Conservation (phyloP, 192 early-diverging fungal species). For the Tieghemiomyces parasiticus region DNA sequence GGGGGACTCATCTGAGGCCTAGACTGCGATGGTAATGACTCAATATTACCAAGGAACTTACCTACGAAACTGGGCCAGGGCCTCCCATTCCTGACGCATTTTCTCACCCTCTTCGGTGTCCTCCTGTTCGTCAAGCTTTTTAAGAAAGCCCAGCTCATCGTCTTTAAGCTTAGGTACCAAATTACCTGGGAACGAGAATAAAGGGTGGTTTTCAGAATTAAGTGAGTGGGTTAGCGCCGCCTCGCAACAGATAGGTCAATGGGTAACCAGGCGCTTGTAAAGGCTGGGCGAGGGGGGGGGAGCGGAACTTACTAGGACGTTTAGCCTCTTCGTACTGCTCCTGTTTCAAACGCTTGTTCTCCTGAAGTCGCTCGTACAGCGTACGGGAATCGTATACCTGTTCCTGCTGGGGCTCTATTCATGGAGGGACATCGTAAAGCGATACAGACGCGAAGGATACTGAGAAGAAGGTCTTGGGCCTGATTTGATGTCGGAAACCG, state of each 20-base stretch:
- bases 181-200: constrained; percentile 21
- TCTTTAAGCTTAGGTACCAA: constrained; percentile 39
- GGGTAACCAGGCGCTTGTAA: not conserved
- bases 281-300: not conserved
- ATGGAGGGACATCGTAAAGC: not conserved
- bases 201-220: not conserved
- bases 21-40: too few species aligned
- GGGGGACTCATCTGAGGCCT: too few species aligned
- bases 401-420: constrained; percentile 11
- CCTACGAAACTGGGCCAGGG: too few species aligned
- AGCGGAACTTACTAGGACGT: constrained; percentile 23
- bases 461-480: not conserved
- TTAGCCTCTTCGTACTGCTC: constrained; percentile 38
- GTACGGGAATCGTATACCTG: constrained; percentile 42
- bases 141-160: constrained; percentile 40
- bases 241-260: not conserved
- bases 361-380: constrained; percentile 41
- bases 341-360: constrained; percentile 36
- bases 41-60: too few species aligned
- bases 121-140: constrained; percentile 21
- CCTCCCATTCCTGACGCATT: too few species aligned
- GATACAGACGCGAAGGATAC: not conserved
- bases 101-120: too few species aligned
- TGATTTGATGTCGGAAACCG: not conserved
- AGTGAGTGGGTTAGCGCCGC: not conserved